Evolutionary conservation across 805 yeast species (phyloP).

Genomic region (Kodamaea hsintzibuensis): DNA sequence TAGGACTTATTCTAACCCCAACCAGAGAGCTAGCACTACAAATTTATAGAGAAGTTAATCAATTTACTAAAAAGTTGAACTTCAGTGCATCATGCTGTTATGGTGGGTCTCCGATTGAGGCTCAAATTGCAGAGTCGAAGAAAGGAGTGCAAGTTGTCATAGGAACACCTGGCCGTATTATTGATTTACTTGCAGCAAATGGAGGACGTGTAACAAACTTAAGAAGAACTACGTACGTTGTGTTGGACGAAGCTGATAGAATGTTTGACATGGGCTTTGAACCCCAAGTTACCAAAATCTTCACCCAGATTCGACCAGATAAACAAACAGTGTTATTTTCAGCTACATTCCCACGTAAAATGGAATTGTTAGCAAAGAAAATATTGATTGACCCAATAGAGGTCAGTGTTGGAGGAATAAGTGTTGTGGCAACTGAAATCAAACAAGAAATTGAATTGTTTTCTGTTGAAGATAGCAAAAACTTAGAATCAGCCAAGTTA

Average conservation of each 20-base stretch:
- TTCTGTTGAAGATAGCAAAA: slow-evolving; percentile 23
- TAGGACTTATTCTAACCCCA: slow-evolving; percentile 81
- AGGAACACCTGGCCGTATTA: slow-evolving; percentile 94
- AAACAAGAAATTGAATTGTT: slow-evolving; percentile 69
- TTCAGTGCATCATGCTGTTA: slow-evolving; percentile 75
- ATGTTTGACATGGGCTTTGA: slow-evolving; percentile 97
- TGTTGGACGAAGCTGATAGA: slow-evolving; percentile 93
- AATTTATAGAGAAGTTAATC: slow-evolving; percentile 63
- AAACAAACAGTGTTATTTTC: slow-evolving; percentile 88
- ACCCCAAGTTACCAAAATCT: slow-evolving; percentile 85
- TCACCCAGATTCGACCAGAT: slow-evolving; percentile 78
- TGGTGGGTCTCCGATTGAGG: slow-evolving; percentile 84
- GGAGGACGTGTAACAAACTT: slow-evolving; percentile 73
- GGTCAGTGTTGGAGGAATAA: slow-evolving; percentile 76
- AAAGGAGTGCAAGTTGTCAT: slow-evolving; percentile 79
- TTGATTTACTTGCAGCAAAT: slow-evolving; percentile 84
- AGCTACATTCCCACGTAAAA: slow-evolving; percentile 85
- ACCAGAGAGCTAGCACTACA: slow-evolving; percentile 92
- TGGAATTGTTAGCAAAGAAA: slow-evolving; percentile 73
- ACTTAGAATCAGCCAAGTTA: slow-evolving; percentile 41
- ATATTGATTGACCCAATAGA: slow-evolving; percentile 67
- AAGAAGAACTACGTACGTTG: slow-evolving; percentile 72
- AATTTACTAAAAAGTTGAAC: slow-evolving; percentile 53
- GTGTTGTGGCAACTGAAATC: slow-evolving; percentile 80
- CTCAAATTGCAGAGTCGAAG: slow-evolving; percentile 78